Conservation (phyloP, 331 rosid genomes). For the Quercus lobata region DNA sequence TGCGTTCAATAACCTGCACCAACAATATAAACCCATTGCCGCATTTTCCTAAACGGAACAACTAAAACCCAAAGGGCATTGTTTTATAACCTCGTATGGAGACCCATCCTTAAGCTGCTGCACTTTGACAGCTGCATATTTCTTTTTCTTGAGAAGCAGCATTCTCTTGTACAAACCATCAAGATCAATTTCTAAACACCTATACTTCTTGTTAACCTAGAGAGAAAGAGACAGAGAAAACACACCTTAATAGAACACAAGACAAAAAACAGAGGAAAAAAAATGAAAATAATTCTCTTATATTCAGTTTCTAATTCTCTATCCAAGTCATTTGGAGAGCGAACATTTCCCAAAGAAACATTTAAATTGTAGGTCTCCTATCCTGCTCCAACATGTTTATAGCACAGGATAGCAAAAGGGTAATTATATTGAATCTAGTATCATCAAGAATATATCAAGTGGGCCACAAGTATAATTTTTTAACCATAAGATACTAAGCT, state of each 20-base stretch:
- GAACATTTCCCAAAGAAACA: not conserved
- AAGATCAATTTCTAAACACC: constrained; percentile 89
- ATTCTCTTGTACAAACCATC: constrained; percentile 96
- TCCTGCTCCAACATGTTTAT: constrained; percentile 1
- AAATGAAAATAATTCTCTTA: too few relatives aligned
- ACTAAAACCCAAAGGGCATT: constrained; percentile 1
- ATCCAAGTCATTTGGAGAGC: not conserved
- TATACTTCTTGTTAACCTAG: constrained; percentile 93
- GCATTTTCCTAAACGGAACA: constrained; percentile 10
- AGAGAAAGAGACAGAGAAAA: constrained; percentile 24
- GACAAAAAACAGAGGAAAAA: too few relatives aligned
- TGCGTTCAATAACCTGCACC: constrained; percentile 85
- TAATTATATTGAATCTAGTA: not conserved
- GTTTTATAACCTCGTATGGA: constrained; percentile 60
- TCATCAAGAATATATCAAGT: not conserved
- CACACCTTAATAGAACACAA: constrained; percentile 1
- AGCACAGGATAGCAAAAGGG: constrained; percentile 1
- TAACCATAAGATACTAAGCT: not conserved
- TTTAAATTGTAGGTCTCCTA: not conserved
- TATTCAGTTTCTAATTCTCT: not conserved
- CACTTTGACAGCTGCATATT: constrained; percentile 90
- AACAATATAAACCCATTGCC: not conserved
- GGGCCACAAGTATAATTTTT: constrained; percentile 11
- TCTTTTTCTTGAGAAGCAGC: constrained; percentile 97
- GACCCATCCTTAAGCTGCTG: constrained; percentile 62